Conservation (phyloP, 352 stramenopile species). For the Chrysophaeum taylorii region DNA sequence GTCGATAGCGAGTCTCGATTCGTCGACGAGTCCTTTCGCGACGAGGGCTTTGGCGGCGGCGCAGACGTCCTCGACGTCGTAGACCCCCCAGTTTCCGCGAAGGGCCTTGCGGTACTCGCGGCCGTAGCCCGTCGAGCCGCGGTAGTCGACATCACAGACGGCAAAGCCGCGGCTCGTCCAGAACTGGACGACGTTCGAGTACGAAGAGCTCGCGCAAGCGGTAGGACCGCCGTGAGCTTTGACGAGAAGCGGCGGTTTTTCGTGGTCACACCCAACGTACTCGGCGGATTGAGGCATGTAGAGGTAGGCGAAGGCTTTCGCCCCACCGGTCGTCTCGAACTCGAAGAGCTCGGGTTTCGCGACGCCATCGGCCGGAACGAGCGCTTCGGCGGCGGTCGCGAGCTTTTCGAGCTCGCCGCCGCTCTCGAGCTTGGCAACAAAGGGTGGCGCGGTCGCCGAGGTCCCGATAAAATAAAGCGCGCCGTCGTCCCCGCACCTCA, state of each 20-base stretch:
- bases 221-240: slow-evolving; percentile 50
- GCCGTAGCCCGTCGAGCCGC: slow-evolving; percentile 47
- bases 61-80: slow-evolving; percentile 50
- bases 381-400: slow-evolving; percentile 25
- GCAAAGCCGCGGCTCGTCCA: slow-evolving; percentile 50
- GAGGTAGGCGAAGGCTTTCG: slow-evolving; percentile 32
- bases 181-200: slow-evolving; percentile 42
- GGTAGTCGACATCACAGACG: slow-evolving; percentile 49
- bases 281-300: slow-evolving; percentile 35
- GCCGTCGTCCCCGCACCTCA: background rate
- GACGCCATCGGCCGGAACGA: too few species aligned
- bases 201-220: slow-evolving; percentile 36
- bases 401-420: too few species aligned
- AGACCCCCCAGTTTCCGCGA: slow-evolving; percentile 39
- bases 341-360: too few species aligned
- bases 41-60: slow-evolving; percentile 40
- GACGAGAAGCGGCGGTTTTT: slow-evolving; percentile 41
- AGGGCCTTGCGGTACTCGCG: slow-evolving; percentile 39
- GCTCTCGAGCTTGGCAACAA: too few species aligned
- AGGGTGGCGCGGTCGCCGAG: too few species aligned
- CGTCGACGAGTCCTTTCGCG: slow-evolving; percentile 36
- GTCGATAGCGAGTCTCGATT: slow-evolving; percentile 45
- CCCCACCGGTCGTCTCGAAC: too few species aligned
- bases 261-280: slow-evolving; percentile 28
- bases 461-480: slow-evolving; percentile 41